These are phyloP conservation scores for Candida sojae DNA, from an alignment of 1,139 yeast species.

Conservation along the genomic window DNA sequence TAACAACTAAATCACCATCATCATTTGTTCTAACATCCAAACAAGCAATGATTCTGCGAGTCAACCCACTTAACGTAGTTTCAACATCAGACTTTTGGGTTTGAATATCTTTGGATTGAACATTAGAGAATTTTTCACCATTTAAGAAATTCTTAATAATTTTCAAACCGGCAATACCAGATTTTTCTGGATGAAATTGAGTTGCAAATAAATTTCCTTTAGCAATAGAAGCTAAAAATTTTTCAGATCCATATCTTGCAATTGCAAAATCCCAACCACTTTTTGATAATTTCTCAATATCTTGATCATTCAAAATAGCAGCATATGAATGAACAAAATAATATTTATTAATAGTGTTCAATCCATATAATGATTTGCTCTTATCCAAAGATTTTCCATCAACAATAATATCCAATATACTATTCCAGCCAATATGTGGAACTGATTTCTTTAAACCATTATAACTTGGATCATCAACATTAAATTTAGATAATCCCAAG, in stretches of 20 bases:
- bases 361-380: slow-evolving; percentile 51
- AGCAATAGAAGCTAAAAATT: slow-evolving; percentile 79
- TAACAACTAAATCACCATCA: slow-evolving; percentile 90
- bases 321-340: slow-evolving; percentile 96
- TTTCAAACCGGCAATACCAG: slow-evolving; percentile 85
- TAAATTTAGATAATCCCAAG: slow-evolving; percentile 59
- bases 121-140: slow-evolving; percentile 38
- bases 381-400: slow-evolving; percentile 18
- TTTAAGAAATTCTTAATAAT: slow-evolving; percentile 72
- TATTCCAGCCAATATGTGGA: slow-evolving; percentile 96
- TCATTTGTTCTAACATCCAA: slow-evolving; percentile 95
- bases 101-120: slow-evolving; percentile 17
- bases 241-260: slow-evolving; percentile 76
- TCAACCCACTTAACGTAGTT: slow-evolving; percentile 65
- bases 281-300: slow-evolving; percentile 30
- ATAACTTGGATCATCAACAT: slow-evolving; percentile 41
- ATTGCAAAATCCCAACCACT: slow-evolving; percentile 80
- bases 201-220: slow-evolving; percentile 86
- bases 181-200: slow-evolving; percentile 97
- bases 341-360: slow-evolving; percentile 68
- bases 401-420: slow-evolving; percentile 23
- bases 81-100: slow-evolving; percentile 31
- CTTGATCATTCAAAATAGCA: slow-evolving; percentile 51
- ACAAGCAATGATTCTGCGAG: slow-evolving; percentile 92
- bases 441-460: slow-evolving; percentile 60